These are phyloP conservation scores for Mallotus japonicus DNA, from an alignment of 441 rosid species.

Conservation along the genomic window DNA sequence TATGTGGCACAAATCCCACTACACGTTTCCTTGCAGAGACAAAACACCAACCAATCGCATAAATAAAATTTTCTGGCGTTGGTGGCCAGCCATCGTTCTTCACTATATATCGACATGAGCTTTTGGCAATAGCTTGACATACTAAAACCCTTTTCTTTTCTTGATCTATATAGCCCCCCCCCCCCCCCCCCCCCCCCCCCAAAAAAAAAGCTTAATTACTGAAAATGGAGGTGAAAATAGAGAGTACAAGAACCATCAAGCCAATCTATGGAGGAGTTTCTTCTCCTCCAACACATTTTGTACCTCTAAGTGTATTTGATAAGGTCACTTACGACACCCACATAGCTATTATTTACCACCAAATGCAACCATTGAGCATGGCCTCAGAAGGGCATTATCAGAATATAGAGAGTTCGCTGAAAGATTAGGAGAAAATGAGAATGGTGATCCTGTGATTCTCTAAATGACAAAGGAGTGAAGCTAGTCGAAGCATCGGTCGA, in stretches of 20 bases:
- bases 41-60: no score
- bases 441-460: conserved; percentile 16
- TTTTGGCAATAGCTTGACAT: not conserved
- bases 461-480: conserved; percentile 25
- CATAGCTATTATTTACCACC: conserved; percentile 16
- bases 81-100: not conserved
- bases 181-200: no score
- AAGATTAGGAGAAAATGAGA: conserved; percentile 19
- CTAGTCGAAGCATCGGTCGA: conserved; percentile 9
- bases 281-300: not conserved
- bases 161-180: not conserved
- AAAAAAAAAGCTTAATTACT: not conserved
- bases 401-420: conserved; percentile 19
- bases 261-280: conserved; percentile 10
- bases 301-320: conserved; percentile 20
- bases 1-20: no score
- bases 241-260: conserved; percentile 4
- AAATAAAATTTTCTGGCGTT: not conserved
- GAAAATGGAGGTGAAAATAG: conserved; percentile 20
- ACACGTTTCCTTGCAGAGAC: no score
- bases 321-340: conserved; percentile 20
- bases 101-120: not conserved
- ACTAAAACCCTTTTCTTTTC: not conserved
- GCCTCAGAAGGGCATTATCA: conserved; percentile 14
- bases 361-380: conserved; percentile 1